phyloP scores from a whole-genome alignment of 2,329 filamentous ascomycete species.

The Tolypocladium endophyticum region DNA sequence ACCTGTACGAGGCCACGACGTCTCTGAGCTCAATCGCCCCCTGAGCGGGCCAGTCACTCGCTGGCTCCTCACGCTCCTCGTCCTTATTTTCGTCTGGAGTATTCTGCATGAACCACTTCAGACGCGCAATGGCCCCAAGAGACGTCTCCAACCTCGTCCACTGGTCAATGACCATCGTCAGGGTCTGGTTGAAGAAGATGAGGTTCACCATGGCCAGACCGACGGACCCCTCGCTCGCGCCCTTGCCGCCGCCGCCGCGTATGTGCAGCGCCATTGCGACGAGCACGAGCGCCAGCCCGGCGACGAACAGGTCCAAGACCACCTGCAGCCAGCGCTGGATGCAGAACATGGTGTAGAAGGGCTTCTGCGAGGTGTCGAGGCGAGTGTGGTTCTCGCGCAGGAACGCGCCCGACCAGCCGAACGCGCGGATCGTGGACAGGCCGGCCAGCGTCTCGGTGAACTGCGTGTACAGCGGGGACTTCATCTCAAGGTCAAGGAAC shows the following conservation, averaged over 20 bases:
- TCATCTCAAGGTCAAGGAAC: conserved; percentile 39
- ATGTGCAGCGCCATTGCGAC: conserved; percentile 30
- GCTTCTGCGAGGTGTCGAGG: conserved; percentile 33
- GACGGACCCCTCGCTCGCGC: conserved; percentile 16
- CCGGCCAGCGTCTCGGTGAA: conserved; percentile 39
- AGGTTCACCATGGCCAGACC: conserved; percentile 19
- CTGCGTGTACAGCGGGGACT: conserved; percentile 37
- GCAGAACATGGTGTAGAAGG: conserved; percentile 37
- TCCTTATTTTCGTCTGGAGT: conserved; percentile 17
- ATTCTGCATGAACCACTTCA: conserved; percentile 18
- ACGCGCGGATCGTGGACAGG: conserved; percentile 37
- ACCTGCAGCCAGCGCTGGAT: conserved; percentile 39
- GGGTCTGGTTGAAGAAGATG: conserved; percentile 15
- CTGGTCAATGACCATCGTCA: conserved; percentile 18
- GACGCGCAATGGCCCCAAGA: conserved; percentile 21
- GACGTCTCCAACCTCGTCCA: conserved; percentile 27
- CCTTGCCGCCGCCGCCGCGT: neutral
- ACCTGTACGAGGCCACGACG: conserved; percentile 17
- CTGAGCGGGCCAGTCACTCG: conserved; percentile 14
- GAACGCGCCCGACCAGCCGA: conserved; percentile 31
- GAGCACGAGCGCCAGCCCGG: conserved; percentile 33
- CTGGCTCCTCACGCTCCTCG: neutral
- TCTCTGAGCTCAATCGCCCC: conserved; percentile 15
- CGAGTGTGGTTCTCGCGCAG: conserved; percentile 21
- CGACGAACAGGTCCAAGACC: conserved; percentile 36